phyloP scores from a whole-genome alignment of 23 red algal genomes.

The Gracilariopsis chorda region DNA sequence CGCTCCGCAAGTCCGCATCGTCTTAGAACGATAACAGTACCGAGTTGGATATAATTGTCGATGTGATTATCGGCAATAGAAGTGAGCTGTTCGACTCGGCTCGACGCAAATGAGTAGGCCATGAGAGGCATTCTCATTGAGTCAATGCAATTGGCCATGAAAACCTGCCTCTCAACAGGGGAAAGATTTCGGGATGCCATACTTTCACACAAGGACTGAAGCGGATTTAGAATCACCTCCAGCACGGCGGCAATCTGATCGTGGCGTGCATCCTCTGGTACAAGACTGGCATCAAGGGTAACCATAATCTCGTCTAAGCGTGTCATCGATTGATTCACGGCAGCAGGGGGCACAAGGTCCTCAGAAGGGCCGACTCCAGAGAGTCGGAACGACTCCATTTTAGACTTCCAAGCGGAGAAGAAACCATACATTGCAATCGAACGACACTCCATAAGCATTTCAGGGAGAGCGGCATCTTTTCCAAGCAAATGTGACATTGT shows the following conservation, averaged over 20 bases:
- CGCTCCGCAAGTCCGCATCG: constrained; percentile 74
- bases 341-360: constrained; percentile 76
- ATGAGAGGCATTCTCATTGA: constrained; percentile 72
- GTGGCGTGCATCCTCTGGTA: constrained; percentile 65
- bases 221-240: constrained; percentile 77
- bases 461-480: constrained; percentile 54
- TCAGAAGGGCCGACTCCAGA: constrained; percentile 31
- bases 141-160: constrained; percentile 90
- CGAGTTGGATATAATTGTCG: constrained; percentile 72
- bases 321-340: constrained; percentile 74
- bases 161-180: constrained; percentile 57
- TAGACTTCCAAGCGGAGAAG: constrained; percentile 76
- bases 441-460: constrained; percentile 80
- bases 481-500: constrained; percentile 69
- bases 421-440: constrained; percentile 75
- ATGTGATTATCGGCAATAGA: constrained; percentile 68
- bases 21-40: constrained; percentile 43
- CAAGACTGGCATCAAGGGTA: constrained; percentile 81
- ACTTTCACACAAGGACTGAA: constrained; percentile 65
- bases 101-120: constrained; percentile 72
- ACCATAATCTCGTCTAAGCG: constrained; percentile 81
- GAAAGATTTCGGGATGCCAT: constrained; percentile 42
- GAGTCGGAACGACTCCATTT: constrained; percentile 62
- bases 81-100: constrained; percentile 66
- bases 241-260: constrained; percentile 66